Percentiles rank a stretch among this genome's conserved stretches.
Conservation (phyloP, 768 basidiomycete genomes). For the Boletus rex-veris region DNA sequence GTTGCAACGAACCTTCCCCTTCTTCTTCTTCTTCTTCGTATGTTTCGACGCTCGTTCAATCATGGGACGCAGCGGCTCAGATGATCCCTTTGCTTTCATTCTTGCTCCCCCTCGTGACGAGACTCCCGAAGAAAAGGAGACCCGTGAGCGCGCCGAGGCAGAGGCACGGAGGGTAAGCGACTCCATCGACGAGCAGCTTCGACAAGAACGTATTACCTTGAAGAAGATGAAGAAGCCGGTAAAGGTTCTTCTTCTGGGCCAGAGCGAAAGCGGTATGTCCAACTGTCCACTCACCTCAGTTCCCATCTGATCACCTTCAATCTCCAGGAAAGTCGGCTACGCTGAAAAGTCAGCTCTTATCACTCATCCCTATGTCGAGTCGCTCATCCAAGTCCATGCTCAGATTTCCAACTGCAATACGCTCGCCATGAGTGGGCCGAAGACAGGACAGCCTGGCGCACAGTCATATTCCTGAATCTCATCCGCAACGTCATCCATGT, state of each 20-base stretch:
- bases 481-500: constrained; percentile 68
- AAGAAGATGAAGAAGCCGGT: constrained; percentile 66
- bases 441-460: constrained; percentile 67
- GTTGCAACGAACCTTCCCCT: not conserved
- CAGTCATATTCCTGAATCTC: constrained; percentile 77
- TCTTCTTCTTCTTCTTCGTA: not conserved
- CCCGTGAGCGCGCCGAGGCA: constrained; percentile 57
- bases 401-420: constrained; percentile 75
- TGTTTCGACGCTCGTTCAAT: not conserved
- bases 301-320: not conserved
- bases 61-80: constrained; percentile 37
- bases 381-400: not conserved
- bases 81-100: constrained; percentile 60
- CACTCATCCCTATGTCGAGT: not conserved
- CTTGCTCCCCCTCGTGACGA: constrained; percentile 66
- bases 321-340: constrained; percentile 65
- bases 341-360: constrained; percentile 54
- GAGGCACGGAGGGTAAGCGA: constrained; percentile 65
- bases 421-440: constrained; percentile 66
- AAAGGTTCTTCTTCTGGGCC: constrained; percentile 71
- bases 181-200: constrained; percentile 72
- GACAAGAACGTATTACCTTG: constrained; percentile 52
- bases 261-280: constrained; percentile 62
- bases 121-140: constrained; percentile 50
- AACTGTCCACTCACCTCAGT: not conserved